Conservation (phyloP, 208 protist genomes). For the Polymyxa betae region DNA sequence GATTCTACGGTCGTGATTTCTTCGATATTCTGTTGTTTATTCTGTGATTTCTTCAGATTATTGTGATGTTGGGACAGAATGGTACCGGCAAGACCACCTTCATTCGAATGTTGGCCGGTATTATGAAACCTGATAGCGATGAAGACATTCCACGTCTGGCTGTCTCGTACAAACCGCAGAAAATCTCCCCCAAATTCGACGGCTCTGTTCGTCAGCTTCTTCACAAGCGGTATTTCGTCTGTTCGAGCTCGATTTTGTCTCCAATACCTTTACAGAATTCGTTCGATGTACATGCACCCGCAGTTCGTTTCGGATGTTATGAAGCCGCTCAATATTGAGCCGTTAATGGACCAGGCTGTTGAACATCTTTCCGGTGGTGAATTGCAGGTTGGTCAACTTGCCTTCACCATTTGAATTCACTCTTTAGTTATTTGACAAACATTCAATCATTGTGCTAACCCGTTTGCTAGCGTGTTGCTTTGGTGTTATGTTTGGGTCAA, state of each 20-base stretch:
- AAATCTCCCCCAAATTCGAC: slow-evolving; percentile 96
- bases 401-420: too few relatives aligned
- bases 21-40: neutral
- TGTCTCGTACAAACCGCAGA: slow-evolving; percentile 99
- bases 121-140: slow-evolving; percentile 73
- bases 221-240: slow-evolving; percentile 59
- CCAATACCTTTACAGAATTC: slow-evolving; percentile 48
- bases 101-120: slow-evolving; percentile 95
- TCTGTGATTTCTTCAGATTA: slow-evolving; percentile 99
- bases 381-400: slow-evolving; percentile 87
- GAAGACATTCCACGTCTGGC: slow-evolving; percentile 87
- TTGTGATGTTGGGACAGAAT: slow-evolving; percentile 99
- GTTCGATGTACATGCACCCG: slow-evolving; percentile 85
- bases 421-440: neutral
- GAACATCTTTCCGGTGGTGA: slow-evolving; percentile 99
- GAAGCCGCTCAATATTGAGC: slow-evolving; percentile 96
- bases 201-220: slow-evolving; percentile 67
- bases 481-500: slow-evolving; percentile 95
- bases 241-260: neutral
- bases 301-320: slow-evolving; percentile 98
- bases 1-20: neutral
- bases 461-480: slow-evolving; percentile 86
- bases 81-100: slow-evolving; percentile 99
- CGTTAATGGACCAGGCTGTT: slow-evolving; percentile 94
- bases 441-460: neutral